Percentiles rank a stretch among this genome's conserved stretches.
These are phyloP conservation scores for Raphanus hybrid DNA, from an alignment of 441 rosid species.

Conservation along the genomic window DNA sequence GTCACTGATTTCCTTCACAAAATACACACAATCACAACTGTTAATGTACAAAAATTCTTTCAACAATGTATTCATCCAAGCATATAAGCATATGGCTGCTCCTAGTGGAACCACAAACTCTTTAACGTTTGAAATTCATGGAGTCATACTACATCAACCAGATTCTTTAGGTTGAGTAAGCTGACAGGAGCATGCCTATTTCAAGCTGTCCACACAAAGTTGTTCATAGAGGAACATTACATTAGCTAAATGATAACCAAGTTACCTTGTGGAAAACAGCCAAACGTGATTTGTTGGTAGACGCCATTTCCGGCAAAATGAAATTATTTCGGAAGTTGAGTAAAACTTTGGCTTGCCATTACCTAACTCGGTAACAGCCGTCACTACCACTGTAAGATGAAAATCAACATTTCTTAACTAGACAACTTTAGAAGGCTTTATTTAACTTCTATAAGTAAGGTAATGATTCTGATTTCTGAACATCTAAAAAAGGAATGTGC, in stretches of 20 bases:
- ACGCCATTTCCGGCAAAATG: slow-evolving; percentile 92
- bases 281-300: slow-evolving; percentile 94
- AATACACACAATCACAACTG: slow-evolving; percentile 20
- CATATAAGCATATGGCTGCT: slow-evolving; percentile 13
- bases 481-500: slow-evolving; percentile 8
- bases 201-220: neutral
- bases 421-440: slow-evolving; percentile 17
- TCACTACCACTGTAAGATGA: slow-evolving; percentile 79
- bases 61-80: slow-evolving; percentile 5
- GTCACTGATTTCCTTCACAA: slow-evolving; percentile 81
- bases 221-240: too few relatives aligned
- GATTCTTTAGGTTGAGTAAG: neutral
- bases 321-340: slow-evolving; percentile 88
- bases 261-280: slow-evolving; percentile 93
- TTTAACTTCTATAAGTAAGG: slow-evolving; percentile 14
- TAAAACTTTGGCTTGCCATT: slow-evolving; percentile 92
- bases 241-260: neutral
- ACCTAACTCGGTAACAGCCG: slow-evolving; percentile 94
- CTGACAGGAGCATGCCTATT: neutral
- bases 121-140: slow-evolving; percentile 7
- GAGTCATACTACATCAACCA: slow-evolving; percentile 7
- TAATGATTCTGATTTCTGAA: slow-evolving; percentile 9
- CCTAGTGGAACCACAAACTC: slow-evolving; percentile 14
- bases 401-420: slow-evolving; percentile 26
- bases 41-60: slow-evolving; percentile 9